Evolutionary conservation across 2,329 filamentous ascomycete genomes (phyloP).

Genomic region (Fusarium piperis): DNA sequence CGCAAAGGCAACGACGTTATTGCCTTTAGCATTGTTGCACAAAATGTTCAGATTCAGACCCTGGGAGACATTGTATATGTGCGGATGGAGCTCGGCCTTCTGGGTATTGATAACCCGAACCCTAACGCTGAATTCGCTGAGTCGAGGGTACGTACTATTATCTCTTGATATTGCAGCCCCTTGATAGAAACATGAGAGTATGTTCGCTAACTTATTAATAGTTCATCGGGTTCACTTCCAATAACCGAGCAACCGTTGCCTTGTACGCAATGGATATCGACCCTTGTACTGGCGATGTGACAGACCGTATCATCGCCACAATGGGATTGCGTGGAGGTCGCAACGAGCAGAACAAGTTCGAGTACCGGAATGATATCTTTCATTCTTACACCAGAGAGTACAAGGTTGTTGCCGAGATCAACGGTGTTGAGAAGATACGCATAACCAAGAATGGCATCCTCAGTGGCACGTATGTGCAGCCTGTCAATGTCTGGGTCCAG

Average conservation of each 20-base stretch:
- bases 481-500: slow-evolving; percentile 48
- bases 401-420: slow-evolving; percentile 45
- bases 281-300: slow-evolving; percentile 48
- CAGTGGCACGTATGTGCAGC: slow-evolving; percentile 49
- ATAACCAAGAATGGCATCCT: slow-evolving; percentile 48
- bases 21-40: slow-evolving; percentile 49
- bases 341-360: slow-evolving; percentile 50
- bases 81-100: slow-evolving; percentile 47
- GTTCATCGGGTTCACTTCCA: slow-evolving; percentile 49
- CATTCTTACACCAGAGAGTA: slow-evolving; percentile 50
- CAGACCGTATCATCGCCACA: slow-evolving; percentile 47
- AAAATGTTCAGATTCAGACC: slow-evolving; percentile 50
- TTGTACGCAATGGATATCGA: slow-evolving; percentile 50
- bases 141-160: slow-evolving; percentile 43
- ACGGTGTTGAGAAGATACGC: slow-evolving; percentile 44
- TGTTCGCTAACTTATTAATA: slow-evolving; percentile 3
- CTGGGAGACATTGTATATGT: slow-evolving; percentile 47
- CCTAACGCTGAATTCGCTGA: slow-evolving; percentile 49
- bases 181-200: background rate
- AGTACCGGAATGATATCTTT: slow-evolving; percentile 48
- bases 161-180: background rate
- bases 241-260: slow-evolving; percentile 45
- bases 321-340: slow-evolving; percentile 41
- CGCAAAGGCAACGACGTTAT: slow-evolving; percentile 45
- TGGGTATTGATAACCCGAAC: slow-evolving; percentile 49